Evolutionary conservation across 345 rosid species (phyloP), one percentile per base, ranked within the genome.

Genomic region (Moringa oleifera): DNA sequence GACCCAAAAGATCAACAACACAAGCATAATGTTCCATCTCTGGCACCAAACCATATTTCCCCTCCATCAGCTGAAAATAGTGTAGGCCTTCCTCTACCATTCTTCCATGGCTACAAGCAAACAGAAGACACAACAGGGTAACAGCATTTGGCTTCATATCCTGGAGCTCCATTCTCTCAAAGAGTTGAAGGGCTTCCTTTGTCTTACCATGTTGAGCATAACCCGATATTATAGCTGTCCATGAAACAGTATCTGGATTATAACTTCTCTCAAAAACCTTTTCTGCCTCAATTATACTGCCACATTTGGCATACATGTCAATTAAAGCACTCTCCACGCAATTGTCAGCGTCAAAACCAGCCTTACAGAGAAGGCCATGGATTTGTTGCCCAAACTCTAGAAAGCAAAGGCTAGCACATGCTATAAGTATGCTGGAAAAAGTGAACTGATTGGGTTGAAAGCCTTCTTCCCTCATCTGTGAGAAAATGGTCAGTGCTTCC

Each of bases 241-340:
- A 87, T 18, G 94, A 75, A 62, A 85, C 58, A 41, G 74, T 75
- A 71, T 83, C 77, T 55, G 74, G 82, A 25, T 62, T 33, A 0
- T 68, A 33, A 69, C 65, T 69, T 23, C 49, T 58, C 51, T 71
- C 51, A 61, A 87, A 87, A 61, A 83, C 63, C 37, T 58, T 62
- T 41, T 57, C 28, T 19, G 90, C 90, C 13, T 87, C 86, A 12
- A 58, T 68, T 57, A 81, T 66, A 46, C 76, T 64, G 36, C 90
- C 90, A 57, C 86, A 81, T 60, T 87, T 87, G 4, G 82, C 78
- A 62, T 85, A 87, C 88, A 87, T 76, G 73, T 82, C 85, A 56
- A 83, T 75, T 17, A 83, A 72, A 52, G 78, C 74, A 74, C 86
- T 87, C 60, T 73, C 82, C 5, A 84, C 73, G 68, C 80, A 80